phyloP scores from a whole-genome alignment of 805 yeast genomes.

The Ogataea glucozyma region DNA sequence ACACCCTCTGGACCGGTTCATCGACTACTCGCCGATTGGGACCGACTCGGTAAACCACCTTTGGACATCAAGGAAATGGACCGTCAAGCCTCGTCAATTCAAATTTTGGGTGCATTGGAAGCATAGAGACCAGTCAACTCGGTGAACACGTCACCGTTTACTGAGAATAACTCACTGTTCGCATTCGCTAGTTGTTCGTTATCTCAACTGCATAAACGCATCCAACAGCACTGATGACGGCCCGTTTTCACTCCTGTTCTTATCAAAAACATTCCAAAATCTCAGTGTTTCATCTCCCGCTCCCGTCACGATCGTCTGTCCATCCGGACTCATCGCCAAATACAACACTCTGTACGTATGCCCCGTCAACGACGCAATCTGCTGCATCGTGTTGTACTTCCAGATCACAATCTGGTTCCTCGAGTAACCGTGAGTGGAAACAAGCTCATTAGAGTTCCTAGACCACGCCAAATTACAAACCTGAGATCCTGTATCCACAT shows the following conservation, averaged over 20 bases:
- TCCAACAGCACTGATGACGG: constrained; percentile 67
- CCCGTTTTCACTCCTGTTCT: constrained; percentile 56
- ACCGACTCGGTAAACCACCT: too few relatives aligned
- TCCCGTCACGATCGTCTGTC: constrained; percentile 94
- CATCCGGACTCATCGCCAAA: constrained; percentile 90
- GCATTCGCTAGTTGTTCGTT: constrained; percentile 9
- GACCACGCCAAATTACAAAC: constrained; percentile 96
- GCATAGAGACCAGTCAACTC: not conserved
- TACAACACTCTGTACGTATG: constrained; percentile 92
- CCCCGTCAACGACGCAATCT: constrained; percentile 89
- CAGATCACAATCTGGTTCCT: constrained; percentile 88
- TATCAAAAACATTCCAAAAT: constrained; percentile 94
- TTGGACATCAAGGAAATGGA: too few relatives aligned
- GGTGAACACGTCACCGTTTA: not conserved
- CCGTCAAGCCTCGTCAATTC: too few relatives aligned
- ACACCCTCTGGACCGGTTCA: too few relatives aligned
- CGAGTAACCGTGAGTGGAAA: constrained; percentile 93
- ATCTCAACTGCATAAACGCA: constrained; percentile 75
- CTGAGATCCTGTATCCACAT: constrained; percentile 94
- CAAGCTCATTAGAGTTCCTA: constrained; percentile 85
- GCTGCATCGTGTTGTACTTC: constrained; percentile 93
- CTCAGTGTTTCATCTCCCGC: constrained; percentile 97
- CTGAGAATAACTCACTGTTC: not conserved
- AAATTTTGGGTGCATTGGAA: too few relatives aligned
- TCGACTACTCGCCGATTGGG: too few relatives aligned